These are phyloP conservation scores for Westerdykella sp. DNA, from an alignment of 2,329 filamentous ascomycete genomes.

Conservation along the genomic window DNA sequence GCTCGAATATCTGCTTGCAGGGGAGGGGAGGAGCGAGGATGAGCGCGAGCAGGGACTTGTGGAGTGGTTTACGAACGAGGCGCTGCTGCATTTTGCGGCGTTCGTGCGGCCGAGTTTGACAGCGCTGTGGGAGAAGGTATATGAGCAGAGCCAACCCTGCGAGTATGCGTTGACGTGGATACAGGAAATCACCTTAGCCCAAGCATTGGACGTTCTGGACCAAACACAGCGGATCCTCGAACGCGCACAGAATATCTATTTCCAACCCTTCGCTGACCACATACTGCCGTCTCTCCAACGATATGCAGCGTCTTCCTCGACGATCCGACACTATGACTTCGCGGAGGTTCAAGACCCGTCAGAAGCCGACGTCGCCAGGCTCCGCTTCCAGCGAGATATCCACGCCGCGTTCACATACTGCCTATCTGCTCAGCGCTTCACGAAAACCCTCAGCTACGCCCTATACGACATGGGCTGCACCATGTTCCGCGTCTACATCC, in stretches of 20 bases:
- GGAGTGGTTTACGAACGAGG: conserved; percentile 44
- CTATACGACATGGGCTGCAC: conserved; percentile 49
- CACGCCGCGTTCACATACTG: conserved; percentile 62
- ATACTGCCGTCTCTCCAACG: conserved; percentile 27
- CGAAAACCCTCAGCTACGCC: conserved; percentile 48
- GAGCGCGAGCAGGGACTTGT: conserved; percentile 26
- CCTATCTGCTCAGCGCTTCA: conserved; percentile 47
- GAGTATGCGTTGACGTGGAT: neutral
- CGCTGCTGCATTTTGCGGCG: conserved; percentile 38
- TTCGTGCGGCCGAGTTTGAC: conserved; percentile 23
- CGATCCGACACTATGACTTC: conserved; percentile 34
- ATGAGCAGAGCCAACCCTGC: conserved; percentile 18
- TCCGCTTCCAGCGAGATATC: conserved; percentile 55
- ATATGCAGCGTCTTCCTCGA: conserved; percentile 28
- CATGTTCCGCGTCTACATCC: conserved; percentile 38
- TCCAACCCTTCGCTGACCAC: conserved; percentile 31
- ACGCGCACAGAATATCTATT: conserved; percentile 34
- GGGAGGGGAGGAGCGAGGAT: conserved; percentile 28
- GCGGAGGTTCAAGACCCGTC: conserved; percentile 11
- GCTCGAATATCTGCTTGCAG: conserved; percentile 30
- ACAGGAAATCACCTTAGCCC: conserved; percentile 16
- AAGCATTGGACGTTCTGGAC: conserved; percentile 29
- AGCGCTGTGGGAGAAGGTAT: conserved; percentile 24
- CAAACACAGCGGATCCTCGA: conserved; percentile 34
- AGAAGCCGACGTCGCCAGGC: conserved; percentile 13